Evolutionary conservation across 257 asterid species (phyloP), one percentile per base, ranked within the genome.

Genomic region (Nyctanthes arbortristis): DNA sequence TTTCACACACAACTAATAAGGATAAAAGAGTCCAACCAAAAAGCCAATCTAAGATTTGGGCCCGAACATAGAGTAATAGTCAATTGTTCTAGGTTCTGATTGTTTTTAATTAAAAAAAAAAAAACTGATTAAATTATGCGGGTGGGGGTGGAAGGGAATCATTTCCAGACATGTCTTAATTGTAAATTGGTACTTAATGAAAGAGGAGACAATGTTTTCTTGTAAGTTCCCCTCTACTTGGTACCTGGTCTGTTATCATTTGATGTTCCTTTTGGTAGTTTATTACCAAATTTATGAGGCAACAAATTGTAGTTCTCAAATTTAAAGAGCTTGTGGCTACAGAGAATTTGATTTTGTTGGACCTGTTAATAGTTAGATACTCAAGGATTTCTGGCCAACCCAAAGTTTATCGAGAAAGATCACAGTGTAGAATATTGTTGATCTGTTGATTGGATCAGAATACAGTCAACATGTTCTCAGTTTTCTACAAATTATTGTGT

Each of bases 361-460:
- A 49, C 29, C 58, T 20, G 8, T 49, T 28, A 49, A 49, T 49
- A 7, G 58, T 49, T 20, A 49, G 58, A 20, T 18, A 8, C 14
- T 18, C 11, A 7, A 20, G 14, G 29, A 49, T 18, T 6, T 49
- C 7, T 22, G 29, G 28, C 0, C 8, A 14, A 39, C 13, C 22
- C 13, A 0, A 8, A 49, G 1, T 49, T 1, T 20, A 20, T 4
- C 22, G 58, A 13, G 58, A 40, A 40, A n/a, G n/a, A n/a, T n/a
- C 52, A 14, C 3, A 0, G 20, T 20, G 7, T 14, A 16, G 7
- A 20, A 12, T 12, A 1, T 40, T 14, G 52, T 40, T 40, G 52
- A 40, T 34, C 32, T 69, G 12, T 70, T 61, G 18, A 47, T 45
- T 39, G 62, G 37, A 54, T 59, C 39, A 54, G 52, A 10, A 43